Conservation (phyloP, 164 flowering plant genomes). For the Cinnamomum chago region DNA sequence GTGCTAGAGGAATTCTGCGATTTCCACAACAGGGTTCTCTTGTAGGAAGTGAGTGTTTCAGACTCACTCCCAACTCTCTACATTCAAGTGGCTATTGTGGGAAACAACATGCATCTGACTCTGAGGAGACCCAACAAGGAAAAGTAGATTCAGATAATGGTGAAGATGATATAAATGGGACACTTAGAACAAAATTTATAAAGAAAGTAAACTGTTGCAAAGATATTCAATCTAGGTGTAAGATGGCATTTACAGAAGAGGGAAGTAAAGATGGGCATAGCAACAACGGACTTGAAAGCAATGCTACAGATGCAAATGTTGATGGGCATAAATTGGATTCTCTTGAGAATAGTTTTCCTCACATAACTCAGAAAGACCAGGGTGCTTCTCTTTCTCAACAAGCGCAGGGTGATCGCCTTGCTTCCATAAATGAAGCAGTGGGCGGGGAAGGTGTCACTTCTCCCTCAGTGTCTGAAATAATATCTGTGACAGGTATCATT, state of each 20-base stretch:
- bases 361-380: too few species aligned
- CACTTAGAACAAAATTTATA: too few species aligned
- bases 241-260: too few species aligned
- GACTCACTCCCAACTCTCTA: not conserved
- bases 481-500: too few species aligned
- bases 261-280: too few species aligned
- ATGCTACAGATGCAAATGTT: too few species aligned
- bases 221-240: not conserved
- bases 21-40: not conserved
- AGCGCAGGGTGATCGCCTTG: not conserved
- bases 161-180: not conserved
- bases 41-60: constrained; percentile 1
- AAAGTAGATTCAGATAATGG: not conserved
- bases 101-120: not conserved
- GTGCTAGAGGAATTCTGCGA: not conserved
- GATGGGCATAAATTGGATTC: too few species aligned
- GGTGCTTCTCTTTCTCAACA: not conserved
- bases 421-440: not conserved
- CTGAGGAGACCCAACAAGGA: too few species aligned
- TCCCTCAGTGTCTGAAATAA: too few species aligned
- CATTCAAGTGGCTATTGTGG: constrained; percentile 2
- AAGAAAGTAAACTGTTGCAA: too few species aligned
- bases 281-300: too few species aligned
- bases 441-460: not conserved
- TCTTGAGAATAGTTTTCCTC: not conserved